Percentiles rank a stretch among this genome's conserved stretches.
Evolutionary conservation across 2,329 filamentous ascomycete species (phyloP).

Genomic region (Ophiocordyceps camponoti-saundersi): DNA sequence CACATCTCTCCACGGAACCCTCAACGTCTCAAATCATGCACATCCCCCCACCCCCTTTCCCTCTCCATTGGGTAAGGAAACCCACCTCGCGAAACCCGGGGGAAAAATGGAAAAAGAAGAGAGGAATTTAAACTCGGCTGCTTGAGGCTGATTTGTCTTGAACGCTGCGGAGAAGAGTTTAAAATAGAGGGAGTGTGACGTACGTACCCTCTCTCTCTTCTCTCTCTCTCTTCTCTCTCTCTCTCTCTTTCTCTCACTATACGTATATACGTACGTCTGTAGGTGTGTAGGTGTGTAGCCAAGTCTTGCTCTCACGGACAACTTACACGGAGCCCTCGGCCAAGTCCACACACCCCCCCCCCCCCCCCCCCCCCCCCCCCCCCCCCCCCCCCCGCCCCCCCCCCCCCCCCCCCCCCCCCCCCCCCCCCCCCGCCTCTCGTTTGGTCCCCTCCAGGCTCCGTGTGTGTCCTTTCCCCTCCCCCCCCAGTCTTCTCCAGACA

Average conservation of each 20-base stretch:
- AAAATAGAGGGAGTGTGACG: neutral
- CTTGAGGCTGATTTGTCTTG: neutral
- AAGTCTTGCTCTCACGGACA: neutral
- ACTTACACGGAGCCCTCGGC: no score
- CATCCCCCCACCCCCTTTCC: no score
- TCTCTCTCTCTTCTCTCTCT: neutral
- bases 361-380: no score
- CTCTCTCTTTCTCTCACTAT: neutral
- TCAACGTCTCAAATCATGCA: no score
- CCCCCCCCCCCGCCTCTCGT: neutral
- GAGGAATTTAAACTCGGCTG: neutral
- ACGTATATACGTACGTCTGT: no score
- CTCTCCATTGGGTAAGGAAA: no score
- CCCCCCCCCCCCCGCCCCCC: neutral
- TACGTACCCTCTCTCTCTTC: neutral
- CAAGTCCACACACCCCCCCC: no score
- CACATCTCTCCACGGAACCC: no score
- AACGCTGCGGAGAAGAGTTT: neutral
- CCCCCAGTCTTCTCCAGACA: neutral
- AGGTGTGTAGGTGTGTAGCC: no score
- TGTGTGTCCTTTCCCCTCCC: neutral
- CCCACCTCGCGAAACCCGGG: no score
- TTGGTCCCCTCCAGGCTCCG: neutral
- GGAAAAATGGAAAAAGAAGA: neutral
- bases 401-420: neutral